Conservation (phyloP, 225 moss, liverwort and hornwort species). For the Climacium dendroides region DNA sequence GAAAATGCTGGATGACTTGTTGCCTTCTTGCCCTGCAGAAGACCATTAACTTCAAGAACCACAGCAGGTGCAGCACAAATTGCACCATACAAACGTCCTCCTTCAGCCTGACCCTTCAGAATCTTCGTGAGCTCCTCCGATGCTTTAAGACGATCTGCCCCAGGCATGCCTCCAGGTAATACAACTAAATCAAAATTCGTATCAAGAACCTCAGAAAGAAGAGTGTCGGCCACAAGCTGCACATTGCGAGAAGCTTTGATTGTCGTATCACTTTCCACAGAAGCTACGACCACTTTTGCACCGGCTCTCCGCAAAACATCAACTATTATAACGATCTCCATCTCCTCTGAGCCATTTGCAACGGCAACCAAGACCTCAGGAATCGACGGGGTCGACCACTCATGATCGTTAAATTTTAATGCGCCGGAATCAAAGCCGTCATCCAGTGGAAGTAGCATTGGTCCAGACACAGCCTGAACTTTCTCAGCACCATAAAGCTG, state of each 20-base stretch:
- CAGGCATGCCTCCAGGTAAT: slow-evolving; percentile 87
- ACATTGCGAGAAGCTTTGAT: slow-evolving; percentile 72
- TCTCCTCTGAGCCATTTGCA: slow-evolving; percentile 87
- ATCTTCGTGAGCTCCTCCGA: slow-evolving; percentile 38
- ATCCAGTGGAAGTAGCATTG: slow-evolving; percentile 38
- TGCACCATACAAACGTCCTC: slow-evolving; percentile 47
- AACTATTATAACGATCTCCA: slow-evolving; percentile 86
- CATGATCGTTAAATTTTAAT: slow-evolving; percentile 18
- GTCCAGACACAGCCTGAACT: slow-evolving; percentile 30
- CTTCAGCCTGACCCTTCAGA: slow-evolving; percentile 44
- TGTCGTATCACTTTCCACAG: slow-evolving; percentile 55
- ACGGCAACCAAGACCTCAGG: slow-evolving; percentile 53
- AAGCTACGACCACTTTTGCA: slow-evolving; percentile 66
- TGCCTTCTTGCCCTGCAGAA: slow-evolving; percentile 71
- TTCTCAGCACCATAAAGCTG: slow-evolving; percentile 73
- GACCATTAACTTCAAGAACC: slow-evolving; percentile 51
- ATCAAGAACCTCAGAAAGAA: slow-evolving; percentile 34
- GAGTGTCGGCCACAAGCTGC: slow-evolving; percentile 65
- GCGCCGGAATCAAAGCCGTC: slow-evolving; percentile 10
- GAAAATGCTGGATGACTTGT: slow-evolving; percentile 72
- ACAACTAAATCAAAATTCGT: slow-evolving; percentile 59
- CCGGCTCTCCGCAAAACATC: slow-evolving; percentile 86
- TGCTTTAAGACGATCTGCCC: slow-evolving; percentile 53
- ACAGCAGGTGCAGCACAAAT: slow-evolving; percentile 95
- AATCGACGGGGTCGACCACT: slow-evolving; percentile 9